These are phyloP conservation scores for Metahyphopichia silvanorum DNA, from an alignment of 805 yeast species.

Conservation along the genomic window DNA sequence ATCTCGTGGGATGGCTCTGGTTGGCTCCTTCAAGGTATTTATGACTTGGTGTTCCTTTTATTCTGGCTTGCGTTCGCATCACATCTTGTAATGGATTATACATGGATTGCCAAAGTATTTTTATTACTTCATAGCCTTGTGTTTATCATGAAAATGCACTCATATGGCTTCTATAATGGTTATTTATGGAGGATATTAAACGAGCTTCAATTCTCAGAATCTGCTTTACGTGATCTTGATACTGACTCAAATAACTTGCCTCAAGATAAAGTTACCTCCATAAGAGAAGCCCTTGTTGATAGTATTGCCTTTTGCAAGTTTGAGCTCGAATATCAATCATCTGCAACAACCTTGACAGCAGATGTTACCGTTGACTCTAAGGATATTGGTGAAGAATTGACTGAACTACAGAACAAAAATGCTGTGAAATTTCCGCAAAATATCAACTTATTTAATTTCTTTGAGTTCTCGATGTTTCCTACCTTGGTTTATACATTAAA, in stretches of 20 bases:
- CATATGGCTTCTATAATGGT: conserved; percentile 89
- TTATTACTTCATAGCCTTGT: conserved; percentile 82
- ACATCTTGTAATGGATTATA: conserved; percentile 43
- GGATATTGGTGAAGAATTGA: conserved; percentile 3
- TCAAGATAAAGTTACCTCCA: conserved; percentile 10
- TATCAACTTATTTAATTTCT: conserved; percentile 61
- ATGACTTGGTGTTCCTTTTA: conserved; percentile 52
- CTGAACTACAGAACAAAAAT: conserved; percentile 7
- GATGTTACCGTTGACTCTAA: conserved; percentile 9
- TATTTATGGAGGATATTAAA: conserved; percentile 66
- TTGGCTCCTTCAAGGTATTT: conserved; percentile 52
- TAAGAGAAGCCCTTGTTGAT: conserved; percentile 32
- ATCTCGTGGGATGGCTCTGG: conserved; percentile 67
- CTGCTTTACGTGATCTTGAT: conserved; percentile 38
- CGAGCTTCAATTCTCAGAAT: conserved; percentile 52
- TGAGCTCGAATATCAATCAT: conserved; percentile 63
- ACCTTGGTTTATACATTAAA: conserved; percentile 80
- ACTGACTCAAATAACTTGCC: conserved; percentile 14
- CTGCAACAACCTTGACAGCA: conserved; percentile 13
- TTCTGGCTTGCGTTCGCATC: conserved; percentile 59
- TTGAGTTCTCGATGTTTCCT: conserved; percentile 83
- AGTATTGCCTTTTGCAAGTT: conserved; percentile 66
- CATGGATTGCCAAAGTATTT: conserved; percentile 92
- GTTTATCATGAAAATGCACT: conserved; percentile 91
- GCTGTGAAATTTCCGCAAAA: conserved; percentile 63